Evolutionary conservation across 306 rosid species (phyloP).

Genomic region (Hippophae tibetana): DNA sequence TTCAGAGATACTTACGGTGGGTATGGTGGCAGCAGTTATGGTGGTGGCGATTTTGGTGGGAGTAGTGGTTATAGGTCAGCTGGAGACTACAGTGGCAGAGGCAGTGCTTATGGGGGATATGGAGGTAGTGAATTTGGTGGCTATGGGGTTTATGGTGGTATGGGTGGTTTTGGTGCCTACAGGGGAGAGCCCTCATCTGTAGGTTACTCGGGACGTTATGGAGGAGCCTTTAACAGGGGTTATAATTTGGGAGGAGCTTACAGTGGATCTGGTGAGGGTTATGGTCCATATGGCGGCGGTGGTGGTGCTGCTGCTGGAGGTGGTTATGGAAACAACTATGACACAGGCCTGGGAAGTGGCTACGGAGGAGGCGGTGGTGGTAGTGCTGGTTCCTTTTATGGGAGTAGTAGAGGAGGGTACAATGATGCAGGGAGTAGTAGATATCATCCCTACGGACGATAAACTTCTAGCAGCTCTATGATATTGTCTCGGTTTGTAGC

Average conservation of each 20-base stretch:
- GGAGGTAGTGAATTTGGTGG: constrained; percentile 82
- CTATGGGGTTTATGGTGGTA: constrained; percentile 62
- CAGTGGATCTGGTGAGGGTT: constrained; percentile 69
- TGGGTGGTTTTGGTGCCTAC: constrained; percentile 69
- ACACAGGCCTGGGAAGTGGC: constrained; percentile 55
- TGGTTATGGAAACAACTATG: constrained; percentile 63
- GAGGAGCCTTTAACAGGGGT: constrained; percentile 73
- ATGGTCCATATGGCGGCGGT: constrained; percentile 60
- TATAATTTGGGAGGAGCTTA: constrained; percentile 78
- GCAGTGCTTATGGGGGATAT: constrained; percentile 45
- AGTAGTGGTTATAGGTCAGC: constrained; percentile 55
- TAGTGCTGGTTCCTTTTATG: constrained; percentile 73
- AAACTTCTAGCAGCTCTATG: constrained; percentile 5
- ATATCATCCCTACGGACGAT: constrained; percentile 92
- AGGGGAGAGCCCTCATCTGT: constrained; percentile 77
- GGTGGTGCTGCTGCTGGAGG: constrained; percentile 30
- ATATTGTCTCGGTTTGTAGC: no score
- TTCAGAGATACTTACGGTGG: constrained; percentile 78
- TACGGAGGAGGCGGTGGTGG: constrained; percentile 57
- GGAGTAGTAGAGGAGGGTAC: constrained; percentile 84
- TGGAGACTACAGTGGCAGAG: constrained; percentile 54
- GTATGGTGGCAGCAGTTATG: constrained; percentile 51
- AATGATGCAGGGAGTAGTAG: constrained; percentile 65
- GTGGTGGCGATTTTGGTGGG: constrained; percentile 23
- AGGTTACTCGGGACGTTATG: constrained; percentile 72